Conservation (phyloP, 2,329 filamentous ascomycete species). For the Fusarium vanettenii region DNA sequence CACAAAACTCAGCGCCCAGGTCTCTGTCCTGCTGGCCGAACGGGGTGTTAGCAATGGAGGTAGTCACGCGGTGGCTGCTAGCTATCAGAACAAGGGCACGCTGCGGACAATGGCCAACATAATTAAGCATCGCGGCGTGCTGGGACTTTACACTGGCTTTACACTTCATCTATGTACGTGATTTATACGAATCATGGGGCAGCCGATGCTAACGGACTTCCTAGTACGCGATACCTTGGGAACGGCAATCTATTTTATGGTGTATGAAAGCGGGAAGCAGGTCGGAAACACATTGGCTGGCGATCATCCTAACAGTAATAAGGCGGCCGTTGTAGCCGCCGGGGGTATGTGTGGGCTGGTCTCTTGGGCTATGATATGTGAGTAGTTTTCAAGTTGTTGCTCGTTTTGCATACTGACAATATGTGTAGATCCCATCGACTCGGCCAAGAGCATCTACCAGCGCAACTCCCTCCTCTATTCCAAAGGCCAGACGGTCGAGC, state of each 20-base stretch:
- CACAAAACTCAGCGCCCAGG: constrained; percentile 89
- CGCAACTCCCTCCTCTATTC: constrained; percentile 80
- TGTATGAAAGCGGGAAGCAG: constrained; percentile 89
- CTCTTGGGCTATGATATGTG: constrained; percentile 83
- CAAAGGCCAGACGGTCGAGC: constrained; percentile 71
- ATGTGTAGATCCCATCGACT: constrained; percentile 75
- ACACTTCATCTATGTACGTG: constrained; percentile 79
- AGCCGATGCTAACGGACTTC: constrained; percentile 8
- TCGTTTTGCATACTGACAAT: constrained; percentile 10
- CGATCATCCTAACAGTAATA: constrained; percentile 79
- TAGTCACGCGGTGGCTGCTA: constrained; percentile 70
- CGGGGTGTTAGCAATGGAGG: constrained; percentile 52
- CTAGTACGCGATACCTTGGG: constrained; percentile 84
- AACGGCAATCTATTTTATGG: constrained; percentile 88
- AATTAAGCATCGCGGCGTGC: constrained; percentile 76
- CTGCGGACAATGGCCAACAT: constrained; percentile 82
- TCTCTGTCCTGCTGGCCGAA: constrained; percentile 79
- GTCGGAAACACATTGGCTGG: constrained; percentile 79
- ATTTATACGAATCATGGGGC: neutral
- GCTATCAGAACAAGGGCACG: constrained; percentile 83
- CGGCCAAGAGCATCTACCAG: constrained; percentile 87
- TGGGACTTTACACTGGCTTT: constrained; percentile 84
- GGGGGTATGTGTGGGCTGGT: constrained; percentile 86
- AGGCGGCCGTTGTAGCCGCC: constrained; percentile 80
- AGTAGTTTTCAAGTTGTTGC: constrained; percentile 45